A percentile compares a stretch with the other conserved stretches of the same genome.
Evolutionary conservation across 345 rosid genomes (phyloP).

Genomic region (Cochlearia excelsa): DNA sequence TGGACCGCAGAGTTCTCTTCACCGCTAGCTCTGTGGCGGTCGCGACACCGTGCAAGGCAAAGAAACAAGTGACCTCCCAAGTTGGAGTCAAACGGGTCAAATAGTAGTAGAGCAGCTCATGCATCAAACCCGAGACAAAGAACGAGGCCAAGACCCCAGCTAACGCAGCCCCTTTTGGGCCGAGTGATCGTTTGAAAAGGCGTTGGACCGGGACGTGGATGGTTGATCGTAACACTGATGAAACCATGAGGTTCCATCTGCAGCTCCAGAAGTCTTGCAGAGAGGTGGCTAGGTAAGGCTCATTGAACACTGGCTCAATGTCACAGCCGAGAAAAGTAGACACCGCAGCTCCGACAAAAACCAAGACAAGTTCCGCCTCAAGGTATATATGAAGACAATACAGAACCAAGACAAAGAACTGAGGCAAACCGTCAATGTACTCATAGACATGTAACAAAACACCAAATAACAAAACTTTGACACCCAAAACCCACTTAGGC

Average conservation of each 20-base stretch:
- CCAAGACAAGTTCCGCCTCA: constrained; percentile 43
- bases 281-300: constrained; percentile 62
- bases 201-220: constrained; percentile 48
- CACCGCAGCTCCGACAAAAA: constrained; percentile 28
- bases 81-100: constrained; percentile 47
- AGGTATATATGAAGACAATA: constrained; percentile 41
- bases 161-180: constrained; percentile 25
- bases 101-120: constrained; percentile 54
- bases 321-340: constrained; percentile 50
- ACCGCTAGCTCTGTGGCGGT: constrained; percentile 42
- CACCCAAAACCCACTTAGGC: constrained; percentile 31
- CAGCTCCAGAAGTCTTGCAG: constrained; percentile 83
- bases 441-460: constrained; percentile 19
- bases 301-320: constrained; percentile 60
- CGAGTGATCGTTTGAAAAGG: constrained; percentile 13
- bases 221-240: constrained; percentile 49
- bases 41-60: constrained; percentile 54
- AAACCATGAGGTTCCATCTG: constrained; percentile 73
- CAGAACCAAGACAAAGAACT: background rate
- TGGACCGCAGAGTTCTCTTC: constrained; percentile 38
- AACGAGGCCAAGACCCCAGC: constrained; percentile 49
- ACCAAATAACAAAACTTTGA: constrained; percentile 30
- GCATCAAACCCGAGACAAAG: constrained; percentile 61
- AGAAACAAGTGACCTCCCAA: constrained; percentile 74
- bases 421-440: constrained; percentile 2